Conservation (phyloP, 306 rosid species). For the Begonia loranthoides region DNA sequence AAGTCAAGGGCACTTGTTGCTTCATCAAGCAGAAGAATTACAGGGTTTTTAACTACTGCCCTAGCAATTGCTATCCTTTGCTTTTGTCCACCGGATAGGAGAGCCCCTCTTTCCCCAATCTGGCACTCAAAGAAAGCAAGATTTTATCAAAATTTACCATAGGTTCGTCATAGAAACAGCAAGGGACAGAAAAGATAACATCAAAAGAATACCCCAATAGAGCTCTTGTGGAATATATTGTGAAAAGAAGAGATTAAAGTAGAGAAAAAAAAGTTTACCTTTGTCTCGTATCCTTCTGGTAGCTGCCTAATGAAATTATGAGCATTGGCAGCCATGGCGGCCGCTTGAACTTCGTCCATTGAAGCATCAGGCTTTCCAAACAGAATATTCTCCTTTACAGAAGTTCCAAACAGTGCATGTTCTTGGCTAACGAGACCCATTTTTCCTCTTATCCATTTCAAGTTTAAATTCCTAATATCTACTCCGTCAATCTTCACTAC, state of each 20-base stretch:
- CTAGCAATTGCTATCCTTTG: constrained; percentile 90
- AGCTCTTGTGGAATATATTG: too few species aligned
- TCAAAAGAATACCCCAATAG: too few species aligned
- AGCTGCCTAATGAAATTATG: constrained; percentile 83
- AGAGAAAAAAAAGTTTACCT: constrained; percentile 24
- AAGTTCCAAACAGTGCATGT: constrained; percentile 88
- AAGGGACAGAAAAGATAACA: too few species aligned
- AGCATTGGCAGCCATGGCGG: constrained; percentile 84
- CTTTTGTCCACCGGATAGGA: constrained; percentile 91
- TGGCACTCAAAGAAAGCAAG: constrained; percentile 9
- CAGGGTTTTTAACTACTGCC: constrained; percentile 84
- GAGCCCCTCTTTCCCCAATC: constrained; percentile 89
- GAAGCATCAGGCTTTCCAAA: constrained; percentile 83
- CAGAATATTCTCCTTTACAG: constrained; percentile 71
- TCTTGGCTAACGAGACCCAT: constrained; percentile 98
- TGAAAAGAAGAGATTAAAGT: too few species aligned
- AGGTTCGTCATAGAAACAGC: too few species aligned
- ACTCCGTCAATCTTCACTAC: constrained; percentile 55
- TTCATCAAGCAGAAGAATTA: constrained; percentile 84
- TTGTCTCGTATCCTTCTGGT: constrained; percentile 89
- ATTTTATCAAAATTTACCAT: not conserved
- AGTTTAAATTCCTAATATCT: constrained; percentile 45
- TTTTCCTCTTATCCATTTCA: constrained; percentile 71
- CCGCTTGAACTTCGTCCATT: constrained; percentile 68
- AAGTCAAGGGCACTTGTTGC: constrained; percentile 98